A percentile compares a stretch with the other conserved stretches of the same genome.
phyloP scores from a whole-genome alignment of 78 protist species.

The Cyanophora paradoxa region DNA sequence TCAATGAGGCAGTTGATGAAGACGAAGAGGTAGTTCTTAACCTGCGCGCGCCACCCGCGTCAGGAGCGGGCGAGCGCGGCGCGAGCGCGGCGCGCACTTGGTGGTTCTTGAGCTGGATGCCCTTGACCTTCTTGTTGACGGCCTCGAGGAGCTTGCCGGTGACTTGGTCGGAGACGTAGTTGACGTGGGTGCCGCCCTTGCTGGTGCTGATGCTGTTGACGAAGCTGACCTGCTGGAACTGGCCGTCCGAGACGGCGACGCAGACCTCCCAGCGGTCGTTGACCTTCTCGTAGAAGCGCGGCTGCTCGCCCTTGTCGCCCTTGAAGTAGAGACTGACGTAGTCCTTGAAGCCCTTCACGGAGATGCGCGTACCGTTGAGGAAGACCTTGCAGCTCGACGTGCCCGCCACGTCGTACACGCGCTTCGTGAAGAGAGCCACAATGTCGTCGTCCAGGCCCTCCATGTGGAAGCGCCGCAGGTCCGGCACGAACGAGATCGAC shows the following conservation, averaged over 20 bases:
- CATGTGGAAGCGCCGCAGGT: constrained; percentile 31
- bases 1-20: constrained; percentile 90
- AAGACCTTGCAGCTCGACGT: constrained; percentile 9
- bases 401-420: constrained; percentile 48
- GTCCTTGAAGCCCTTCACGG: constrained; percentile 16
- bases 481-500: constrained; percentile 21
- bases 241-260: constrained; percentile 14
- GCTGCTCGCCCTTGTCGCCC: neutral
- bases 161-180: constrained; percentile 64
- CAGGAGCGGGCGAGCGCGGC: no score
- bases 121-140: constrained; percentile 48
- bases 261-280: constrained; percentile 20
- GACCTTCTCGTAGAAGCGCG: neutral
- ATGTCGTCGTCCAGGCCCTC: constrained; percentile 24
- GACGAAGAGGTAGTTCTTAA: constrained; percentile 70
- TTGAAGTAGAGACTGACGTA: constrained; percentile 24
- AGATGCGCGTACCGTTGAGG: constrained; percentile 22
- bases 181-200: constrained; percentile 96
- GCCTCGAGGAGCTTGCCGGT: constrained; percentile 11
- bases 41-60: constrained; percentile 57
- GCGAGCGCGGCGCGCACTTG: no score
- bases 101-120: constrained; percentile 54
- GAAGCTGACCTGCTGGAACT: constrained; percentile 31
- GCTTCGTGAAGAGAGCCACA: constrained; percentile 26
- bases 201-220: constrained; percentile 93